Conservation (phyloP, 2,329 filamentous ascomycete species). For the Boeremia exigua region DNA sequence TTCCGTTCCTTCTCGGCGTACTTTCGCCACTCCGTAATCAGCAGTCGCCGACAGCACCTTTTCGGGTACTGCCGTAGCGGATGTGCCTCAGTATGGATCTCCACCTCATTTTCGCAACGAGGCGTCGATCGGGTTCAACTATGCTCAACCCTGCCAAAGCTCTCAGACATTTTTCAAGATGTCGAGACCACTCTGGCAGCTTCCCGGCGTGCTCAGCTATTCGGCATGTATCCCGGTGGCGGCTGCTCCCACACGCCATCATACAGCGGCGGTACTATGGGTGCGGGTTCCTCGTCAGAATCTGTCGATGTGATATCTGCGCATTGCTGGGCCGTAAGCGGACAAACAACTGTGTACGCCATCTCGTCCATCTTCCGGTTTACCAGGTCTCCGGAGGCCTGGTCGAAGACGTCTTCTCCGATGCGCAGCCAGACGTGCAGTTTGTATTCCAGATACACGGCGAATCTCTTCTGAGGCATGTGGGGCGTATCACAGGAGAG, state of each 20-base stretch:
- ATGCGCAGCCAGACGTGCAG: constrained; percentile 18
- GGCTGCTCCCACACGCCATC: constrained; percentile 12
- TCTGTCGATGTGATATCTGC: not conserved
- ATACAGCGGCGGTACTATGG: constrained; percentile 4
- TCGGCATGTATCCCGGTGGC: not conserved
- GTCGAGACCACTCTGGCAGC: not conserved
- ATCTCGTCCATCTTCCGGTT: constrained; percentile 19
- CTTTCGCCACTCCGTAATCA: not conserved
- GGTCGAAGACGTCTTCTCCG: constrained; percentile 15
- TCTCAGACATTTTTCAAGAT: not conserved
- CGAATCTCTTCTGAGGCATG: constrained; percentile 2
- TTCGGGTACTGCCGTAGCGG: not conserved
- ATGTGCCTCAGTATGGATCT: constrained; percentile 1
- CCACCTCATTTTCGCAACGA: not conserved
- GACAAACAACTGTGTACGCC: constrained; percentile 17
- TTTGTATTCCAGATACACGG: constrained; percentile 12
- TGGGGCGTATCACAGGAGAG: not conserved
- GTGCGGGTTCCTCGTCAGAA: not conserved
- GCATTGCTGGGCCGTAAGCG: not conserved
- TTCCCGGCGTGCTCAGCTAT: not conserved
- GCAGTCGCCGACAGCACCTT: not conserved
- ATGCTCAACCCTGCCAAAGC: not conserved
- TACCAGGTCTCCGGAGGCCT: constrained; percentile 15
- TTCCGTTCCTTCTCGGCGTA: not conserved
- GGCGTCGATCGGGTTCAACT: not conserved